A percentile compares a stretch with the other conserved stretches of the same genome.
Evolutionary conservation across 345 rosid genomes (phyloP).

Genomic region (Citrus unshiu): DNA sequence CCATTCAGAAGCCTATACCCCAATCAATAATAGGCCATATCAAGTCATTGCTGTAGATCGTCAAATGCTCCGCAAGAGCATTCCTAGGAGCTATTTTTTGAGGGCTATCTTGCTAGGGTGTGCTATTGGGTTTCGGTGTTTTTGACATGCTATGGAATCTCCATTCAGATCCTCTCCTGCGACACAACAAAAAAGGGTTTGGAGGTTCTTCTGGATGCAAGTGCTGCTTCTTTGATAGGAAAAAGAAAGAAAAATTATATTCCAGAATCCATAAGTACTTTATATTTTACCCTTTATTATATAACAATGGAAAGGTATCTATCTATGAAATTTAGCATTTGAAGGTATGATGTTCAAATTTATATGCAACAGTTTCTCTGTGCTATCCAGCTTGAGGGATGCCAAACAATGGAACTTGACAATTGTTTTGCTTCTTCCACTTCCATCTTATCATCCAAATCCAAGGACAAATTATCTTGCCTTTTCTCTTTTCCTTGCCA

Average conservation of each 20-base stretch:
- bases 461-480: neutral
- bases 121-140: too few relatives aligned
- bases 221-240: too few relatives aligned
- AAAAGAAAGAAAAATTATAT: too few relatives aligned
- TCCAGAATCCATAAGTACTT: neutral
- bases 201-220: too few relatives aligned
- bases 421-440: neutral
- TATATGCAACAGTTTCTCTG: neutral
- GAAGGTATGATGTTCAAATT: neutral
- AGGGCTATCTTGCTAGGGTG: too few relatives aligned
- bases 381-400: neutral
- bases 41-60: neutral
- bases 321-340: neutral
- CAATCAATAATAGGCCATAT: neutral
- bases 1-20: neutral
- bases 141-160: too few relatives aligned
- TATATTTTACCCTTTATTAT: neutral
- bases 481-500: neutral
- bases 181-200: too few relatives aligned
- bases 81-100: neutral
- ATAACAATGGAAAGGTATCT: conserved; percentile 7
- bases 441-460: neutral
- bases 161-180: too few relatives aligned
- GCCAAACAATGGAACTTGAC: neutral
- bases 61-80: neutral